Evolutionary conservation across 2,329 filamentous ascomycete species (phyloP), one percentile per base, ranked within the genome.

Genomic region (Diplodia intermedia): DNA sequence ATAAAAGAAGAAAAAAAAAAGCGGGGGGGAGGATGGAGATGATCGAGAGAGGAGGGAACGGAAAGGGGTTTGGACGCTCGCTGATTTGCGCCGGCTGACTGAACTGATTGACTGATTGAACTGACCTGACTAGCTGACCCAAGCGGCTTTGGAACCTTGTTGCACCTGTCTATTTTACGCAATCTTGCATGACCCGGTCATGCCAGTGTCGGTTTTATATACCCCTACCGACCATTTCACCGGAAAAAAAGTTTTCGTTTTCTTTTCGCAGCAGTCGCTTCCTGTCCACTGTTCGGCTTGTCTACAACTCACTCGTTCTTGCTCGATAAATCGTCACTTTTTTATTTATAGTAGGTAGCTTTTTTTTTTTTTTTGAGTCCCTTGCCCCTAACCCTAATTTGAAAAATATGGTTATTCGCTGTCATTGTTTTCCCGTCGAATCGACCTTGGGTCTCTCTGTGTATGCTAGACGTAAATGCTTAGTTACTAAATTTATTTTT

Each of bases 241-340:
- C 23, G 57, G 57, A 61, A 61, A 61, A 61, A 61, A 61, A 61
- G 40, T 49, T 61, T 33, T n/a, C 9, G 6, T n/a, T 61, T 61
- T 33, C 8, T 31, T 20, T n/a, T 61, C n/a, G 23, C 23, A 26
- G 50, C 50, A 29, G 54, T 18, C 33, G 54, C 11, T 20, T 43
- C 38, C 6, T 18, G 43, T 52, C 8, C 33, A 49, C 43, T 23
- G 60, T 52, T 38, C 29, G 60, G 60, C 29, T 63, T 50, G 60
- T 63, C 52, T 29, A 63, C 40, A 49, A 33, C 18, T 49, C 40
- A n/a, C 26, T 61, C 29, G 47, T 33, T 33, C 14, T 33, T 49
- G 47, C 47, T 49, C 6, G 23, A n/a, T 49, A 47, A 47, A 20
- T 20, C 31, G 9, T 12, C 4, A n/a, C 14, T 31, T 31, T 43